Evolutionary conservation across 345 rosid genomes (phyloP).

Genomic region (Euphorbia peplus): DNA sequence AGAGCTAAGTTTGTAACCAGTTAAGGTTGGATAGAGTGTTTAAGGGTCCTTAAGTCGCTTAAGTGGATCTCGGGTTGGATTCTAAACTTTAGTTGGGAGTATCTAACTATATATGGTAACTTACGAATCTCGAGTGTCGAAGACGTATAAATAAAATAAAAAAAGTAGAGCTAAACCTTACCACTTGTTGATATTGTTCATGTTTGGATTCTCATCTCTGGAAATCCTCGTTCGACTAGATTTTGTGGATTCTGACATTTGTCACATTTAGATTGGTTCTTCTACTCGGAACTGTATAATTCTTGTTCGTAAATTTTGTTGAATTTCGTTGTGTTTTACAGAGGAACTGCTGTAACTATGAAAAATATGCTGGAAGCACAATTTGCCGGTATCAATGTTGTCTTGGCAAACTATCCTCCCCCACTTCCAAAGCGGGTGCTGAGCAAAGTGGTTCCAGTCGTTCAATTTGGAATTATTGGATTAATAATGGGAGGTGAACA

Average conservation of each 20-base stretch:
- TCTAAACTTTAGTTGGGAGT: too few relatives aligned
- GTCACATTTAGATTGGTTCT: not conserved
- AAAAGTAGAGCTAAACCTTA: too few relatives aligned
- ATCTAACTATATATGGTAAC: too few relatives aligned
- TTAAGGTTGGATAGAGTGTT: too few relatives aligned
- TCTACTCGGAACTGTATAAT: not conserved
- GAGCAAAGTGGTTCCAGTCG: constrained; percentile 30
- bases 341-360: constrained; percentile 32
- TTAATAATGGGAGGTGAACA: constrained; percentile 33
- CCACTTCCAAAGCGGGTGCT: constrained; percentile 25
- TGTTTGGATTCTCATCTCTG: not conserved
- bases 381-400: constrained; percentile 24
- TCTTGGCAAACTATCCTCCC: constrained; percentile 31
- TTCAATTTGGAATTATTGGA: constrained; percentile 34
- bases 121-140: too few relatives aligned
- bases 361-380: constrained; percentile 33
- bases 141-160: too few relatives aligned
- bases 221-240: not conserved
- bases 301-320: not conserved
- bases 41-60: too few relatives aligned
- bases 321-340: constrained; percentile 9
- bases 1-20: too few relatives aligned
- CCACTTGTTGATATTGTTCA: not conserved
- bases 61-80: too few relatives aligned
- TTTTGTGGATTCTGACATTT: not conserved